Conservation (phyloP, 768 basidiomycete species). For the Leucogyrophana mollusca region DNA sequence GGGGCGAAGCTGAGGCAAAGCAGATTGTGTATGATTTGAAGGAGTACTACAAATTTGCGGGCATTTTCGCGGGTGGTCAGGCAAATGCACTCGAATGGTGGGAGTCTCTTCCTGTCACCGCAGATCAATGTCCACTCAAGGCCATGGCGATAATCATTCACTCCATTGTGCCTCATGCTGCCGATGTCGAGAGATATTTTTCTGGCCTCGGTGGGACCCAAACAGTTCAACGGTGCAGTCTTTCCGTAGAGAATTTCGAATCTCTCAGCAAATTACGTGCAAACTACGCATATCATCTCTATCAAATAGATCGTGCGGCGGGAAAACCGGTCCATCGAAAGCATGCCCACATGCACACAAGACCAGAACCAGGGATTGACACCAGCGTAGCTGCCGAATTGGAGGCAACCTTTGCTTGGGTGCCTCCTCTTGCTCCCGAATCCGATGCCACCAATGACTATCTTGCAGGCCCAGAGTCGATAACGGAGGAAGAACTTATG, state of each 20-base stretch:
- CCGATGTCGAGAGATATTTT: constrained; percentile 24
- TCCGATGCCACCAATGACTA: neutral
- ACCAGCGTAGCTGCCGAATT: neutral
- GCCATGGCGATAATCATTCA: constrained; percentile 18
- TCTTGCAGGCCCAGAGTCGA: constrained; percentile 3
- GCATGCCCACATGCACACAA: constrained; percentile 7
- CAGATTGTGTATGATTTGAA: constrained; percentile 21
- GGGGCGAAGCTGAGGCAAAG: constrained; percentile 17
- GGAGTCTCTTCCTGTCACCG: constrained; percentile 14
- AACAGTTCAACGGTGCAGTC: constrained; percentile 10
- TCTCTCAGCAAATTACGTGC: constrained; percentile 1
- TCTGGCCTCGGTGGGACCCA: constrained; percentile 21
- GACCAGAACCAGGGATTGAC: neutral
- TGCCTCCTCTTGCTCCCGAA: neutral
- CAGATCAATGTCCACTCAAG: constrained; percentile 10
- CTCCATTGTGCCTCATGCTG: constrained; percentile 27
- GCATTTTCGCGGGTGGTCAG: constrained; percentile 20
- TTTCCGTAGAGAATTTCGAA: constrained; percentile 9
- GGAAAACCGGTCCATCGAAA: neutral
- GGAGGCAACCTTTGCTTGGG: constrained; percentile 2
- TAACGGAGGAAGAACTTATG: constrained; percentile 2
- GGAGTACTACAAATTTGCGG: constrained; percentile 17
- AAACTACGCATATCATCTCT: constrained; percentile 1
- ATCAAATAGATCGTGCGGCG: neutral
- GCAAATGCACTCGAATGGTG: constrained; percentile 25